These are phyloP conservation scores for Mycocentrospora acerina DNA, from an alignment of 2,329 filamentous ascomycete genomes.

Conservation along the genomic window DNA sequence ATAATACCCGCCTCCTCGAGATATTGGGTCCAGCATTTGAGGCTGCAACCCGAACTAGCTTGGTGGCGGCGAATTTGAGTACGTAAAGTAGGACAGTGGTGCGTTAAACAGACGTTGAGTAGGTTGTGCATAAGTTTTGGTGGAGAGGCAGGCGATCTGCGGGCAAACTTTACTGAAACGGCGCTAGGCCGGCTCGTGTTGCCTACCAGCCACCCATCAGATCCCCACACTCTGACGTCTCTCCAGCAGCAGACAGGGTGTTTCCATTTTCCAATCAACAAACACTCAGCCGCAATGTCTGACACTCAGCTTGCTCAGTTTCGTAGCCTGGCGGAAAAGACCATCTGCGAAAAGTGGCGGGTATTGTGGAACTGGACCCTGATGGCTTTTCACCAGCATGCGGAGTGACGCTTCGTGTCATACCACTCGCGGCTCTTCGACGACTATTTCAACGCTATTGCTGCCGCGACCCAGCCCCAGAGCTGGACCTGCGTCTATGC, in stretches of 20 bases:
- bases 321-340: neutral
- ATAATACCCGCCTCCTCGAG: conserved; percentile 4
- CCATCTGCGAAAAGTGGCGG: conserved; percentile 1
- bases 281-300: neutral
- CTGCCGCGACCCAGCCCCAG: conserved; percentile 7
- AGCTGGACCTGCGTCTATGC: neutral
- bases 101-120: conserved; percentile 20
- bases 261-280: conserved; percentile 2
- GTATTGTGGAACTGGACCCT: conserved; percentile 5
- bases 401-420: conserved; percentile 6
- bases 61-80: conserved; percentile 6
- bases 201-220: conserved; percentile 18
- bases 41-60: conserved; percentile 1
- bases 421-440: conserved; percentile 12
- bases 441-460: conserved; percentile 6
- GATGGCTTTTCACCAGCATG: conserved; percentile 20
- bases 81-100: conserved; percentile 9
- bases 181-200: conserved; percentile 14
- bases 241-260: neutral
- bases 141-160: conserved; percentile 24
- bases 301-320: neutral
- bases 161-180: conserved; percentile 19
- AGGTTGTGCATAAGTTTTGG: conserved; percentile 23
- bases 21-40: neutral
- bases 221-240: conserved; percentile 17